A percentile compares a stretch with the other conserved stretches of the same genome.
Evolutionary conservation across 2,329 filamentous ascomycete genomes (phyloP).

Genomic region (Fusarium sp.): DNA sequence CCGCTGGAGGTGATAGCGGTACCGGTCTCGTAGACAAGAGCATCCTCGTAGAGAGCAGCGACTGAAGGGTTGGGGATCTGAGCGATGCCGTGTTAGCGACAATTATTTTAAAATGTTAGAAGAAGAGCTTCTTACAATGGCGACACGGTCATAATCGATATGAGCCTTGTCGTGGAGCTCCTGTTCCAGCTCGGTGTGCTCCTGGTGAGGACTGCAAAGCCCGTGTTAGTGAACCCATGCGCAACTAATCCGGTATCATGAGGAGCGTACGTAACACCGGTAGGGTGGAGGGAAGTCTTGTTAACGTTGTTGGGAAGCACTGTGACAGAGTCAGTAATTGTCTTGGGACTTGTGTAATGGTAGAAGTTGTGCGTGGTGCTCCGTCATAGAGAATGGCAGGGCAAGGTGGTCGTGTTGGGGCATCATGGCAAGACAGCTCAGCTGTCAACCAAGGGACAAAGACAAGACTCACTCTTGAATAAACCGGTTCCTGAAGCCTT

Average conservation of each 20-base stretch:
- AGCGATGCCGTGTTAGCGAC: conserved; percentile 19
- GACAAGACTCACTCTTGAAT: conserved; percentile 54
- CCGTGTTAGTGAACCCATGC: conserved; percentile 42
- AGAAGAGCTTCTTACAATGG: conserved; percentile 77
- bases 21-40: conserved; percentile 94
- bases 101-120: neutral
- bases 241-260: conserved; percentile 21
- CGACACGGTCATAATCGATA: conserved; percentile 98
- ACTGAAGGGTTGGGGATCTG: conserved; percentile 92
- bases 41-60: conserved; percentile 97
- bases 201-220: conserved; percentile 74
- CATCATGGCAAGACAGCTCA: conserved; percentile 16
- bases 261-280: conserved; percentile 83
- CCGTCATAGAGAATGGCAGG: conserved; percentile 2
- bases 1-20: conserved; percentile 97
- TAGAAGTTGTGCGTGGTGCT: conserved; percentile 7
- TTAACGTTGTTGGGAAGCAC: conserved; percentile 76
- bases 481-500: conserved; percentile 53
- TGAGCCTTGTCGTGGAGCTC: conserved; percentile 97
- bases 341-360: conserved; percentile 14
- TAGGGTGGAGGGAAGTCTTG: conserved; percentile 91
- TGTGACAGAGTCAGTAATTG: conserved; percentile 44
- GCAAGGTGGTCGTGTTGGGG: conserved; percentile 19
- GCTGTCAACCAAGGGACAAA: conserved; percentile 3
- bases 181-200: conserved; percentile 97